A percentile compares a stretch with the other conserved stretches of the same genome.
Evolutionary conservation across 495 filamentous ascomycete genomes (phyloP).

Genomic region (Patellaria atrata): DNA sequence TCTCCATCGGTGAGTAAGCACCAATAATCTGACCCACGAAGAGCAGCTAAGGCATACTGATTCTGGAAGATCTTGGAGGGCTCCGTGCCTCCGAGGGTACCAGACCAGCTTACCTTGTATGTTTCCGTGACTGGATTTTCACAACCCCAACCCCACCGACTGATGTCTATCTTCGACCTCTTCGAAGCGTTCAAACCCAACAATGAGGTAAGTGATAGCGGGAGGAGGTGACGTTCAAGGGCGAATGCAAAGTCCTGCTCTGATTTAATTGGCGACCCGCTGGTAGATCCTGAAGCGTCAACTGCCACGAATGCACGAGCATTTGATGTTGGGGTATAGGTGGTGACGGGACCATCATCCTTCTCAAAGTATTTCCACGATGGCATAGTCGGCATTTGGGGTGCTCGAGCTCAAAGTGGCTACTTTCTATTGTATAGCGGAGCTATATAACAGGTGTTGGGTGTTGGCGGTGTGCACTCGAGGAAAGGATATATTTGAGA

Average conservation of each 20-base stretch:
- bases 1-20: conserved; percentile 14
- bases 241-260: conserved; percentile 4
- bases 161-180: conserved; percentile 1
- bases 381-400: no score
- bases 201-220: no score
- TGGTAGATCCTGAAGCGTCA: conserved; percentile 11
- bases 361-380: no score
- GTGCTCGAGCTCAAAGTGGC: no score
- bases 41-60: background rate
- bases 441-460: no score
- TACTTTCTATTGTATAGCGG: no score
- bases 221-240: background rate
- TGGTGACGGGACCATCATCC: no score
- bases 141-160: conserved; percentile 9
- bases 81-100: conserved; percentile 4
- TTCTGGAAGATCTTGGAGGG: conserved; percentile 8
- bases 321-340: no score
- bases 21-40: conserved; percentile 11
- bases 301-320: conserved; percentile 11
- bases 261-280: background rate
- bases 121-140: conserved; percentile 6
- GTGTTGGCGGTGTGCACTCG: no score
- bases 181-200: no score
- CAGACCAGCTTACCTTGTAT: conserved; percentile 1
- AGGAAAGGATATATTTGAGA: no score